phyloP scores from a whole-genome alignment of 768 basidiomycete genomes.

The Auricularia auricula-judae region DNA sequence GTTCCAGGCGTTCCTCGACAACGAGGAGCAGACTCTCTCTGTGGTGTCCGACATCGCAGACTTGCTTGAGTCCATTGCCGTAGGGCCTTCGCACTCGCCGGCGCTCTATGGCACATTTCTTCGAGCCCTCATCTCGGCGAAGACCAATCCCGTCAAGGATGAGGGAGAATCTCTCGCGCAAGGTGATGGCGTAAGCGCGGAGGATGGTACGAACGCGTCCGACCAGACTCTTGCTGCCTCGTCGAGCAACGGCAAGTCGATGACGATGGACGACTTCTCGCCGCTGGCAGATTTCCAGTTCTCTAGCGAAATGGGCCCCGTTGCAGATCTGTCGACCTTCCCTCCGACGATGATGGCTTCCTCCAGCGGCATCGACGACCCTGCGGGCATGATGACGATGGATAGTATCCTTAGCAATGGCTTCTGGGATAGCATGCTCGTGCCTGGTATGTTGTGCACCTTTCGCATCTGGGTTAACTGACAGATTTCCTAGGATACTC shows the following conservation, averaged over 20 bases:
- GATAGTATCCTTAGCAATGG: constrained; percentile 68
- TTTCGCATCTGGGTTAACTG: constrained; percentile 1
- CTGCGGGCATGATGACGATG: constrained; percentile 54
- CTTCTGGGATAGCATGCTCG: constrained; percentile 83
- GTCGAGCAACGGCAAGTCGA: background rate
- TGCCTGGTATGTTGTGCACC: constrained; percentile 55
- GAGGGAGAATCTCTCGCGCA: background rate
- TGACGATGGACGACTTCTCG: constrained; percentile 3
- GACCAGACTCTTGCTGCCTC: background rate
- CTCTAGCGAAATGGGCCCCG: constrained; percentile 77
- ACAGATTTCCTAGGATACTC: constrained; percentile 46
- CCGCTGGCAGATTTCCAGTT: constrained; percentile 53
- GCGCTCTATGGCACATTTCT: constrained; percentile 81
- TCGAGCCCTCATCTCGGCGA: constrained; percentile 59
- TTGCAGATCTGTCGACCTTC: constrained; percentile 71
- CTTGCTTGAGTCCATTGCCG: constrained; percentile 64
- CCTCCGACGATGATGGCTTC: constrained; percentile 72
- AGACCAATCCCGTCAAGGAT: background rate
- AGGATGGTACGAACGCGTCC: background rate
- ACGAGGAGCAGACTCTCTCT: constrained; percentile 58
- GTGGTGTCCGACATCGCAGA: constrained; percentile 76
- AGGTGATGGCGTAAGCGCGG: background rate
- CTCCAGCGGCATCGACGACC: constrained; percentile 25
- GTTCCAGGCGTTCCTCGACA: constrained; percentile 63
- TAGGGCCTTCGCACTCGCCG: constrained; percentile 76